Conservation (phyloP, 2,329 filamentous ascomycete genomes). For the Claviceps spartinae region DNA sequence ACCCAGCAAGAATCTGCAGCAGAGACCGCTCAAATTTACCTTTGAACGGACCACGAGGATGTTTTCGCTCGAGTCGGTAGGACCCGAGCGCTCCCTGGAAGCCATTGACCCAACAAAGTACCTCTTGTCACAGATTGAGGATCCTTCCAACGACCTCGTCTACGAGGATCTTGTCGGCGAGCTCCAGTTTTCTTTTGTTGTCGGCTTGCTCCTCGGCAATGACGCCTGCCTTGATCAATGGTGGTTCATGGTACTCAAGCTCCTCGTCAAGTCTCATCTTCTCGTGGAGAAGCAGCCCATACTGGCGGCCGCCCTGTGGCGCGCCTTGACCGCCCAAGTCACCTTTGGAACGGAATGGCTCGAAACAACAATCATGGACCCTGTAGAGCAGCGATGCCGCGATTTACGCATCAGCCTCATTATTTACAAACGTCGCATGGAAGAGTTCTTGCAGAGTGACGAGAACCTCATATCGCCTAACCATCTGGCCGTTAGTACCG, state of each 20-base stretch:
- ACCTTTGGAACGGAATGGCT: slow-evolving; percentile 37
- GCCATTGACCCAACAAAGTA: slow-evolving; percentile 35
- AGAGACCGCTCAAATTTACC: slow-evolving; percentile 32
- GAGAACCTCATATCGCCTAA: slow-evolving; percentile 20
- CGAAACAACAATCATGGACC: slow-evolving; percentile 29
- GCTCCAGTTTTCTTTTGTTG: slow-evolving; percentile 45
- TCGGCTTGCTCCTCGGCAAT: slow-evolving; percentile 44
- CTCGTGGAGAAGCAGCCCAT: slow-evolving; percentile 29
- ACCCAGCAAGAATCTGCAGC: slow-evolving; percentile 17
- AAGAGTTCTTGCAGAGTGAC: slow-evolving; percentile 29
- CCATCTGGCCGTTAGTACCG: slow-evolving; percentile 30
- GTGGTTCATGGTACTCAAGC: slow-evolving; percentile 39
- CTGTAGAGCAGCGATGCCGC: slow-evolving; percentile 16
- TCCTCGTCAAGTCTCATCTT: slow-evolving; percentile 36
- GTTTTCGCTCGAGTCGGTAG: slow-evolving; percentile 25
- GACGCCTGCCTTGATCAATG: slow-evolving; percentile 47
- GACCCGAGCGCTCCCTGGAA: slow-evolving; percentile 27
- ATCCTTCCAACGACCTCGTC: slow-evolving; percentile 10
- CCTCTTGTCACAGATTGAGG: slow-evolving; percentile 27
- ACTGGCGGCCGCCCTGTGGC: slow-evolving; percentile 34
- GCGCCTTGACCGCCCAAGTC: slow-evolving; percentile 40
- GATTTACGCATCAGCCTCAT: slow-evolving; percentile 34
- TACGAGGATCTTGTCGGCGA: slow-evolving; percentile 41
- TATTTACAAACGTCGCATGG: slow-evolving; percentile 40
- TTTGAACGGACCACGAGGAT: slow-evolving; percentile 29